These are phyloP conservation scores for Otatea glauca DNA, from an alignment of 176 grass and related monocot species.

Conservation along the genomic window DNA sequence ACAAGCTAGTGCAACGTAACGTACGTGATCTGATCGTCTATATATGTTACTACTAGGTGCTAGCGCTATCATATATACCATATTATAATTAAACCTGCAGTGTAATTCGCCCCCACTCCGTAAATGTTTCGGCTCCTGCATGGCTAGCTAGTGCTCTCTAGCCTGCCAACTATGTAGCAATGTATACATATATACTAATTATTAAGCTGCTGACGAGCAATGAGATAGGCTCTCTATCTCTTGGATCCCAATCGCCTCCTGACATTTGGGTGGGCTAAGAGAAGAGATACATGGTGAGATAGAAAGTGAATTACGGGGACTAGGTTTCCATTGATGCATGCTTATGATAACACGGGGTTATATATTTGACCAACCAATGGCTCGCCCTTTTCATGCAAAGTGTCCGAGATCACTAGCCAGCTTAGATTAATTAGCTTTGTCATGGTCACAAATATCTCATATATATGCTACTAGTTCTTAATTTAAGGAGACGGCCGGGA, in stretches of 20 bases:
- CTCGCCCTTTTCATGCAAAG: constrained; percentile 36
- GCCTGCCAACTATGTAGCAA: not conserved
- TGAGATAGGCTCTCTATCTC: constrained; percentile 8
- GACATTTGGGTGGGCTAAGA: constrained; percentile 37
- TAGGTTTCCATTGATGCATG: constrained; percentile 26
- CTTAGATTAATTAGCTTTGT: constrained; percentile 2
- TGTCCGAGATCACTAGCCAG: constrained; percentile 31
- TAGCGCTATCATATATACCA: too few relatives aligned
- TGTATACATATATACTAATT: too few relatives aligned
- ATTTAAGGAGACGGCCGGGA: not conserved
- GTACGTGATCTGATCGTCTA: not conserved
- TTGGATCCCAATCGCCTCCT: not conserved
- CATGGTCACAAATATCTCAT: constrained; percentile 51
- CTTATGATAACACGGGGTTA: constrained; percentile 32
- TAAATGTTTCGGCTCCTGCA: not conserved
- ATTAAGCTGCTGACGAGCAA: not conserved
- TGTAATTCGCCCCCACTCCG: not conserved
- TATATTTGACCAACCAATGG: constrained; percentile 51
- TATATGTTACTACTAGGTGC: not conserved
- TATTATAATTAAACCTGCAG: not conserved
- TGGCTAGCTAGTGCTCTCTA: constrained; percentile 32
- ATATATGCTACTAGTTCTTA: not conserved
- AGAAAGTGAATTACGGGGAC: not conserved
- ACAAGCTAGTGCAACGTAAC: constrained; percentile 27
- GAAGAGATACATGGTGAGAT: not conserved